Evolutionary conservation across 305 asterid species (phyloP).

Genomic region (Fraxinus greggii): DNA sequence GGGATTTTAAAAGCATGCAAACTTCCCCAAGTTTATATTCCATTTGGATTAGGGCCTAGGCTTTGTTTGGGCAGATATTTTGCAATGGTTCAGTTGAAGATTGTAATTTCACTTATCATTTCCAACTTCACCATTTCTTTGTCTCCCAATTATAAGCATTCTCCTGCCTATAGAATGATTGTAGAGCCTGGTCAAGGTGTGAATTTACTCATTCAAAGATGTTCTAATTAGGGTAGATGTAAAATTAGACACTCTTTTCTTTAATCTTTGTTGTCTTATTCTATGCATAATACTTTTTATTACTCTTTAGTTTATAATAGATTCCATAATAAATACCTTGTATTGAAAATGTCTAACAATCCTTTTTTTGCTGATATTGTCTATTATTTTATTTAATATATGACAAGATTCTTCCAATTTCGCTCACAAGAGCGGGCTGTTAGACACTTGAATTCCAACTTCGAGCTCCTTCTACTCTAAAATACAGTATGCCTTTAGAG

Average conservation of each 20-base stretch:
- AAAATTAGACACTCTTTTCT: neutral
- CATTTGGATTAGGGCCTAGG: constrained; percentile 78
- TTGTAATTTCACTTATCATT: constrained; percentile 46
- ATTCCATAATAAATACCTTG: too few species aligned
- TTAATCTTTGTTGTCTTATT: neutral
- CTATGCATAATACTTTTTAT: neutral
- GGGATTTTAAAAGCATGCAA: constrained; percentile 69
- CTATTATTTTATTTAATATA: neutral
- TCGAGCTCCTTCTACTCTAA: neutral
- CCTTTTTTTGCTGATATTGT: neutral
- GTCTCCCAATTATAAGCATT: constrained; percentile 74
- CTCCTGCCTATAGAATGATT: constrained; percentile 72
- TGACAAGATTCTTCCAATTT: neutral
- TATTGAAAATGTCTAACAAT: neutral
- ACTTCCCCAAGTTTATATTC: constrained; percentile 66
- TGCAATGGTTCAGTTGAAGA: constrained; percentile 62
- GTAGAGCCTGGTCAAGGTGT: constrained; percentile 87
- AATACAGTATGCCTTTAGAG: too few species aligned
- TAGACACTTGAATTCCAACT: neutral
- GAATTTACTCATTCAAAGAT: constrained; percentile 42
- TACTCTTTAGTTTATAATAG: neutral
- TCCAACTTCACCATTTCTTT: constrained; percentile 53
- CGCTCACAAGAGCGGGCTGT: neutral
- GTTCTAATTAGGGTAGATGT: neutral
- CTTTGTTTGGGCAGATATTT: constrained; percentile 69